Conservation (phyloP, 768 basidiomycete genomes). For the Podaxis sp. region DNA sequence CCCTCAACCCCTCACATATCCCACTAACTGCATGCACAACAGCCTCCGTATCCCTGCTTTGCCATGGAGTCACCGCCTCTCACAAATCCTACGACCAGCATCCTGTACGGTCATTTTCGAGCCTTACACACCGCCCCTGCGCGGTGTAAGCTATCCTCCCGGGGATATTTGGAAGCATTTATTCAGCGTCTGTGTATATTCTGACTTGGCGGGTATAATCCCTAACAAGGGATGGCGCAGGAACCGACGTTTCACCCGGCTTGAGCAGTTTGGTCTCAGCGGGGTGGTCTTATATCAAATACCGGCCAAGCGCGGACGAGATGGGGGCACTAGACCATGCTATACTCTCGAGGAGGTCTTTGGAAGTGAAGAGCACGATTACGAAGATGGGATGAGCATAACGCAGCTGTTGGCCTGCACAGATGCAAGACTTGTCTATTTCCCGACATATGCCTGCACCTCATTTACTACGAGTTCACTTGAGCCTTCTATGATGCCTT, state of each 20-base stretch:
- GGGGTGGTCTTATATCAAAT: conserved; percentile 29
- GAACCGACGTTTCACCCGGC: conserved; percentile 23
- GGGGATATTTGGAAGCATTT: conserved; percentile 25
- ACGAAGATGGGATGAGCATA: conserved; percentile 25
- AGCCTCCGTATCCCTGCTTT: background rate
- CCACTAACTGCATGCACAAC: background rate
- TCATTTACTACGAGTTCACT: conserved; percentile 22
- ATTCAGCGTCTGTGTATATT: conserved; percentile 21
- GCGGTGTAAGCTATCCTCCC: conserved; percentile 7
- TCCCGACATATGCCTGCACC: conserved; percentile 31
- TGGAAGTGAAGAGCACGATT: conserved; percentile 22
- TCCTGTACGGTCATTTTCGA: background rate
- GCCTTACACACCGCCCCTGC: background rate
- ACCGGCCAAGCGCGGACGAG: background rate
- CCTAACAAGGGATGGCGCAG: conserved; percentile 7
- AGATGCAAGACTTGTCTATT: conserved; percentile 25
- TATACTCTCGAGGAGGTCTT: conserved; percentile 25
- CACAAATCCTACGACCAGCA: background rate
- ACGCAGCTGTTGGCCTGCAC: conserved; percentile 26
- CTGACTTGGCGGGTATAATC: conserved; percentile 19
- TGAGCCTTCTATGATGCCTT: background rate
- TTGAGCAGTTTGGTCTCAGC: conserved; percentile 28
- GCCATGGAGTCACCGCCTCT: background rate
- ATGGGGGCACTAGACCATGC: background rate
- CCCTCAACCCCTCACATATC: background rate